Conservation (phyloP, 164 flowering plant species). For the Liriodendron chinense region DNA sequence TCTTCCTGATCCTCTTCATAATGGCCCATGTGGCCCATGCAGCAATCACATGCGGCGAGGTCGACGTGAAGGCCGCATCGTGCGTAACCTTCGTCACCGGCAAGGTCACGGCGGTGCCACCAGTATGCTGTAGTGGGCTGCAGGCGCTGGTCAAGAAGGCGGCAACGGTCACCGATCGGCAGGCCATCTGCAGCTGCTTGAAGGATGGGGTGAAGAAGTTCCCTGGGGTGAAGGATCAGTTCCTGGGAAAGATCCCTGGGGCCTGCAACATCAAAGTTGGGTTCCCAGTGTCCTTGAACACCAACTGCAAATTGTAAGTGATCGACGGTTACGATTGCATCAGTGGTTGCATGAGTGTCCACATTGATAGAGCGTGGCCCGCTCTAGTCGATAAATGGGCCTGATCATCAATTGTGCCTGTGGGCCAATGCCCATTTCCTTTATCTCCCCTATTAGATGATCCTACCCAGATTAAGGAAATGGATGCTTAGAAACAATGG, state of each 20-base stretch:
- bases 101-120: constrained; percentile 26
- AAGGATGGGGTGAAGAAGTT: constrained; percentile 28
- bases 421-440: neutral
- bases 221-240: constrained; percentile 32
- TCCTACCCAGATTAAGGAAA: neutral
- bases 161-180: constrained; percentile 32
- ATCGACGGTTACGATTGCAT: neutral
- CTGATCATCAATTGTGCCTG: neutral
- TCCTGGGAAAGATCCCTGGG: constrained; percentile 36
- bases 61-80: constrained; percentile 28
- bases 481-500: neutral
- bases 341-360: neutral
- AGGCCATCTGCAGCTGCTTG: constrained; percentile 39
- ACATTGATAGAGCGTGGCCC: neutral
- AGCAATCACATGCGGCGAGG: constrained; percentile 24
- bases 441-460: neutral
- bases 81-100: constrained; percentile 37
- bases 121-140: constrained; percentile 40
- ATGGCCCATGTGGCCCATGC: constrained; percentile 24
- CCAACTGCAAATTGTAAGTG: constrained; percentile 38
- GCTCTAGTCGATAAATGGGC: neutral
- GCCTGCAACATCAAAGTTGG: constrained; percentile 44
- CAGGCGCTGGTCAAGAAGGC: constrained; percentile 27
- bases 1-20: constrained; percentile 24
- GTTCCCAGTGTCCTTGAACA: constrained; percentile 36